phyloP scores from a whole-genome alignment of 2,329 filamentous ascomycete species.

The Aspergillus novoparasiticus region DNA sequence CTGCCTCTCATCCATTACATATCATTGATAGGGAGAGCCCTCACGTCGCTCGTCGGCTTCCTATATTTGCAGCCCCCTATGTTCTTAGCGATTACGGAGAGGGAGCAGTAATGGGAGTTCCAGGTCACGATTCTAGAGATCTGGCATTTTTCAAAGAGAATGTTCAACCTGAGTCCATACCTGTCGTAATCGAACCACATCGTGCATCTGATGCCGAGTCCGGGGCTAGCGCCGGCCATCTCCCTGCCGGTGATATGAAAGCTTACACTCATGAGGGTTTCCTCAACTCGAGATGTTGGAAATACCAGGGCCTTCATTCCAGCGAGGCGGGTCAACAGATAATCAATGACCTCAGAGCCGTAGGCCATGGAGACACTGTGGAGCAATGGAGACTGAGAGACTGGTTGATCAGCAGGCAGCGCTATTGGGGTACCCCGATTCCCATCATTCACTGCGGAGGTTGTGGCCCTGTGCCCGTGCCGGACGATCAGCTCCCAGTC shows the following conservation, averaged over 20 bases:
- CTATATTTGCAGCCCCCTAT: slow-evolving; percentile 81
- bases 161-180: slow-evolving; percentile 60
- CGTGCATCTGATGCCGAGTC: slow-evolving; percentile 34
- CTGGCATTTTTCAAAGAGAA: slow-evolving; percentile 79
- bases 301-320: slow-evolving; percentile 66
- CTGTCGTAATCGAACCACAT: slow-evolving; percentile 59
- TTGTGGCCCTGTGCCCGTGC: slow-evolving; percentile 80
- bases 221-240: slow-evolving; percentile 17
- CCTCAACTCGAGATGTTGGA: slow-evolving; percentile 67
- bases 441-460: slow-evolving; percentile 79
- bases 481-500: slow-evolving; percentile 75
- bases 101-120: slow-evolving; percentile 89
- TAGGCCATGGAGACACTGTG: slow-evolving; percentile 61
- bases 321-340: slow-evolving; percentile 64
- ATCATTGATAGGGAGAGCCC: slow-evolving; percentile 56
- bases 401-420: slow-evolving; percentile 89
- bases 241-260: slow-evolving; percentile 45
- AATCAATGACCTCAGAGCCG: slow-evolving; percentile 52
- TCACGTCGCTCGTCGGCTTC: slow-evolving; percentile 53
- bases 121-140: slow-evolving; percentile 79
- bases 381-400: slow-evolving; percentile 82
- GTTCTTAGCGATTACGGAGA: slow-evolving; percentile 84
- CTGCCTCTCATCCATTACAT: slow-evolving; percentile 66
- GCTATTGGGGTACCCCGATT: slow-evolving; percentile 90
- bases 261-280: slow-evolving; percentile 68